Base-by-base conservation (phyloP, 257 asterid species). In the Cinchona pubescens region DNA sequence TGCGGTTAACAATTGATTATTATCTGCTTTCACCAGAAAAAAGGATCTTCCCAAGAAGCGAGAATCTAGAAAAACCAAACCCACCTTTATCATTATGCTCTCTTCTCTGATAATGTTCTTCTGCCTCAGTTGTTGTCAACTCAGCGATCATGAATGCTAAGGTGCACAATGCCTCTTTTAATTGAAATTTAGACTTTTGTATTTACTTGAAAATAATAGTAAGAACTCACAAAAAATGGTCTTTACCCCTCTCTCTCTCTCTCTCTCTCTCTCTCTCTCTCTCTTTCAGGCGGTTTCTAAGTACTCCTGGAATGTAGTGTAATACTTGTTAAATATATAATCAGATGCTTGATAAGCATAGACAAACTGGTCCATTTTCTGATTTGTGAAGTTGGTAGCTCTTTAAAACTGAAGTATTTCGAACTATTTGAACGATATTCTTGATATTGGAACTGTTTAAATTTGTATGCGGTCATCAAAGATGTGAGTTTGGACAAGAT, bases 61-160 rank as follows among this genome's bases (percentile, higher is more conserved):
- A 92, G 84, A 95, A 95, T 85, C 86, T 88, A 79, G 97, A 90
- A 84, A 91, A 92, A 85, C 91, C 98, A 37, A 82, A 80, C 30
- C 96, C 91, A 80, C 30, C 96, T 92, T 71, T 86, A 91, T 86
- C 99, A 95, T 78, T 95, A 95, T 83, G 97, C 99, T 62, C 90
- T 95, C 76, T 95, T 95, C 77, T 95, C 99, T 58, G 99, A 92
- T 82, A 95, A 92, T 79, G 99, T 92, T 76, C 96, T 95, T 75
- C 98, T 81, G 98, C 98, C 79, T 92, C 98, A 63, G 97, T 92
- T 43, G 99, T 95, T 71, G 99, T 95, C 83, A 95, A 92, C 86
- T 95, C 98, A 53, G 83, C 99, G 76, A 78, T 91, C 69, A 79
- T 75, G 85, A 95, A 95, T 87, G 93, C 97, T 80, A 91, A 95